A percentile compares a stretch with the other conserved stretches of the same genome.
These are phyloP conservation scores for Citrus sinensis DNA, from an alignment of 345 rosid species.

Conservation along the genomic window DVS_A1.0 CM039165.1:31926001-31926500, in stretches of 20 bases:
- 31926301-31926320: background rate
- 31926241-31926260: no score
- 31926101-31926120: constrained; percentile 7
- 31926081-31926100: constrained; percentile 12
- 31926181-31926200: background rate
- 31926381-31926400: no score
- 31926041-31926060: constrained; percentile 29
- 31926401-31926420: no score
- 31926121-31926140: constrained; percentile 16
- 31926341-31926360: no score
- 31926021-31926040: constrained; percentile 46
- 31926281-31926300: background rate
- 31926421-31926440: no score
- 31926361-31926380: no score
- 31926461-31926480: no score
- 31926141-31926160: constrained; percentile 6
- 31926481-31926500: no score
- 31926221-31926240: background rate
- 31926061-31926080: constrained; percentile 33
- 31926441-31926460: no score
- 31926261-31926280: background rate
- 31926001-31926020: constrained; percentile 55
- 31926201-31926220: background rate
- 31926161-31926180: background rate
- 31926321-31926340: no score